A percentile compares a stretch with the other conserved stretches of the same genome.
Conservation (phyloP, 306 rosid genomes). For the Castanospermum australe region DNA sequence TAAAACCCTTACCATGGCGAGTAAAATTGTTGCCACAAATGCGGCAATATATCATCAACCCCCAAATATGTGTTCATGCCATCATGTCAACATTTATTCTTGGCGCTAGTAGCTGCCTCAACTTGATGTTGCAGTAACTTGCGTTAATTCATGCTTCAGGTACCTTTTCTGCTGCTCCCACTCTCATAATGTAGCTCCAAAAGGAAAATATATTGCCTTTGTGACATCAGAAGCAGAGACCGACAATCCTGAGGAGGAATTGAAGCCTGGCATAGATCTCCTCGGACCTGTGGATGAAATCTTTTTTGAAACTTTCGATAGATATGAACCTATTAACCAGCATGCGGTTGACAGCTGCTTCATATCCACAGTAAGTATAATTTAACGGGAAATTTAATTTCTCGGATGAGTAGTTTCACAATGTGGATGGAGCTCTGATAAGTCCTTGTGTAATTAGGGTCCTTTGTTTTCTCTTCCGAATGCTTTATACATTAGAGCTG, state of each 20-base stretch:
- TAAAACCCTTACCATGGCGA: not conserved
- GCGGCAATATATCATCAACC: not conserved
- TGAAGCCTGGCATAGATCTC: conserved; percentile 58
- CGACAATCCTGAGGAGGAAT: conserved; percentile 45
- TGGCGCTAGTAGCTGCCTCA: not conserved
- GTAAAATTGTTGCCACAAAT: not conserved
- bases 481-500: not conserved
- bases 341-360: conserved; percentile 45
- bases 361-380: conserved; percentile 52
- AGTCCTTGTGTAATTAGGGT: not conserved
- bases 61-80: not conserved
- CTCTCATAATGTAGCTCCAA: conserved; percentile 60
- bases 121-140: not conserved
- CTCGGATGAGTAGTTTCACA: not conserved
- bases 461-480: not conserved
- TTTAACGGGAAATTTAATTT: not conserved
- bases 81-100: not conserved
- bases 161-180: conserved; percentile 66
- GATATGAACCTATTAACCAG: conserved; percentile 48
- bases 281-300: conserved; percentile 57
- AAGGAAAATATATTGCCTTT: conserved; percentile 60
- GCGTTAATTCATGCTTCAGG: conserved; percentile 27
- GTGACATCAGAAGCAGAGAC: conserved; percentile 64
- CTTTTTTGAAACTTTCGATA: conserved; percentile 50
- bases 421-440: not conserved